Base-by-base conservation (phyloP, 2,329 filamentous ascomycete species). In the Ascochyta lentis region DNA sequence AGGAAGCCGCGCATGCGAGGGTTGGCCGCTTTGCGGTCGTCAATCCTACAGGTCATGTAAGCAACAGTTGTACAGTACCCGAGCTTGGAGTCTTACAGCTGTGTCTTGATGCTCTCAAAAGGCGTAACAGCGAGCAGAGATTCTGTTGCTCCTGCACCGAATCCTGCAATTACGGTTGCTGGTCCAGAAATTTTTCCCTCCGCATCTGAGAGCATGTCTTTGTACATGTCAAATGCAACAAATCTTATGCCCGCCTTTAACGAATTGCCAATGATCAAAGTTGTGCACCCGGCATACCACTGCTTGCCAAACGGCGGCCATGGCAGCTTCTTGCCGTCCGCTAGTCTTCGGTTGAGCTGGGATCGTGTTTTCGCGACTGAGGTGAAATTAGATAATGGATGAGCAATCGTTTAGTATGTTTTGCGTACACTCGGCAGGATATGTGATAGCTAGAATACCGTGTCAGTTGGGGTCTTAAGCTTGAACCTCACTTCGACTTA, bases 231-330 rank as follows among this genome's bases (percentile, higher is more conserved):
- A 74, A 98, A 99, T 0, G 95, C 92, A 53, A 98, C 91, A 71
- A 99, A 99, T 64, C 89, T 88, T 91, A 98, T 96, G 56, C 92
- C 95, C 34, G 95, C 95, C 81, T 99, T 99, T 74, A 95, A 84
- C 49, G 92, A 96, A 79, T 99, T 99, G 58, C 95, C 95, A 65
- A 98, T 92, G 56, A 99, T 96, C 73, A 97, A 80, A 26, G 95
- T 98, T 42, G 95, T 98, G 80, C 95, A 99, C 34, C 95, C 95
- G 12, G 95, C 94, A 77, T 99, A 99, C 95, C 95, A 99, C 77
- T 96, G 92, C 67, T 79, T 82, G 44, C 95, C 95, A 71, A 98
- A 98, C 10, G 91, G 91, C 39, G 95, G 95, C 90, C 92, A 97
- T 49, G 94, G 92, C 27, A 97, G 84, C 80, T 96, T 97, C 81